Percentiles rank a stretch among this genome's conserved stretches.
These are phyloP conservation scores for Penicillium robsamsonii DNA, from an alignment of 495 filamentous ascomycete species.

Conservation along the genomic window DNA sequence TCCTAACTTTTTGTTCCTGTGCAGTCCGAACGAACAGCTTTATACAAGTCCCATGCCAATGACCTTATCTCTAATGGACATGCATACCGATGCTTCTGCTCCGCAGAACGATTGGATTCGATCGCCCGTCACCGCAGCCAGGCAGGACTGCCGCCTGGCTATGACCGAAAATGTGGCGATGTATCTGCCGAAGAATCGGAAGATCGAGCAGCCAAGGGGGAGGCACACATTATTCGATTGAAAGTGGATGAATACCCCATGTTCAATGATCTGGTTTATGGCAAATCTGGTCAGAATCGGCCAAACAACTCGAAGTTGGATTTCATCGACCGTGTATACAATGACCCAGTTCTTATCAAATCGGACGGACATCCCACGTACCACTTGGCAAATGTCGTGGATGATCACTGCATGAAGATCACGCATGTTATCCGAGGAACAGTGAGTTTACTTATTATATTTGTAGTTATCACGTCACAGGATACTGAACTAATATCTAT, in stretches of 20 bases:
- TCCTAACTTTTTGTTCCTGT: slow-evolving; percentile 7
- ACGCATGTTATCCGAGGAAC: slow-evolving; percentile 91
- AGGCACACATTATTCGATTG: slow-evolving; percentile 76
- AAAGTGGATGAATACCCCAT: slow-evolving; percentile 57
- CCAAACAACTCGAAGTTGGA: slow-evolving; percentile 42
- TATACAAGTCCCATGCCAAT: slow-evolving; percentile 73
- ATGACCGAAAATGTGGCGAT: slow-evolving; percentile 72
- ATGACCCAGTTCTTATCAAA: slow-evolving; percentile 85
- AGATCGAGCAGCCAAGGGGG: slow-evolving; percentile 61
- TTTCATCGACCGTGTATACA: slow-evolving; percentile 51
- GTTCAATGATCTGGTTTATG: slow-evolving; percentile 78
- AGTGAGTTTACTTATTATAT: slow-evolving; percentile 43
- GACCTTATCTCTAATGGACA: slow-evolving; percentile 66
- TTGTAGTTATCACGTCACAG: neutral
- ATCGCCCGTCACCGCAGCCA: slow-evolving; percentile 59
- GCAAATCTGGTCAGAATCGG: slow-evolving; percentile 52
- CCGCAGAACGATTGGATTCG: slow-evolving; percentile 62
- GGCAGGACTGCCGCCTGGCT: slow-evolving; percentile 61
- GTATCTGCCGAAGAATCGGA: slow-evolving; percentile 67
- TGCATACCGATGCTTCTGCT: slow-evolving; percentile 94
- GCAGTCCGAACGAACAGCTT: slow-evolving; percentile 73
- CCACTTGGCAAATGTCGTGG: slow-evolving; percentile 94
- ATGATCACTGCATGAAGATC: slow-evolving; percentile 91
- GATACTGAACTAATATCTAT: slow-evolving; percentile 5
- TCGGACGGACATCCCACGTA: slow-evolving; percentile 91